Conservation (phyloP, 2,329 filamentous ascomycete species). For the Pseudogymnoascus sp. region DNA sequence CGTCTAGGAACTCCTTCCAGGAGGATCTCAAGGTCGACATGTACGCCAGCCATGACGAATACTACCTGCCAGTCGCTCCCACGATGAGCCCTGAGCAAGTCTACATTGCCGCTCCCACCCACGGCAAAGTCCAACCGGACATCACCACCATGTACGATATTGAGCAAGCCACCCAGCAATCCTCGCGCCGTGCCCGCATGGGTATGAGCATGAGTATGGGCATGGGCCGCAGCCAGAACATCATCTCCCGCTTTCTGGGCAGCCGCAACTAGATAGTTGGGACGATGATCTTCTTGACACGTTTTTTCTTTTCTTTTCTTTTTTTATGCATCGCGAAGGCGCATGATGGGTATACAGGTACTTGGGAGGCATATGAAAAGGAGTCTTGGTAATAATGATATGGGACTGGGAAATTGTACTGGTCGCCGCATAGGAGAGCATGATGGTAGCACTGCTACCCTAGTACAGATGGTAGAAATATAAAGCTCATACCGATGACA, state of each 20-base stretch:
- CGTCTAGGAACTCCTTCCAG: neutral
- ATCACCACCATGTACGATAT: slow-evolving; percentile 8
- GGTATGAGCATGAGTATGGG: slow-evolving; percentile 6
- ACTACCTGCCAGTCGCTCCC: neutral
- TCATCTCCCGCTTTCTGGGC: neutral
- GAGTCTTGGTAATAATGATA: slow-evolving; percentile 8
- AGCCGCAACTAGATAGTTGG: neutral
- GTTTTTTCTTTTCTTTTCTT: neutral
- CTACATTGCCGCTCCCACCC: slow-evolving; percentile 8
- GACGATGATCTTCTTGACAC: neutral
- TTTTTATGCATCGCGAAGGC: neutral
- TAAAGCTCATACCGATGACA: neutral
- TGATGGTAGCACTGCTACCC: neutral
- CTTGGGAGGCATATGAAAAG: slow-evolving; percentile 6
- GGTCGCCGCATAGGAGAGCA: neutral
- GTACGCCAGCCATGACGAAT: neutral
- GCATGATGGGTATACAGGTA: slow-evolving; percentile 6
- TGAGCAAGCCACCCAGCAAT: neutral
- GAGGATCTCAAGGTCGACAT: slow-evolving; percentile 8
- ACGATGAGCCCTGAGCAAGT: slow-evolving; percentile 10
- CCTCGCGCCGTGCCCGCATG: slow-evolving; percentile 1
- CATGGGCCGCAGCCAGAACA: slow-evolving; percentile 6
- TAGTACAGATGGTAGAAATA: slow-evolving; percentile 3
- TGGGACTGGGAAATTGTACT: neutral
- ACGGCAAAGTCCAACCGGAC: slow-evolving; percentile 8